These are phyloP conservation scores for Stenogyne calaminthoides DNA, from an alignment of 305 asterid genomes.

Conservation along the genomic window DNA sequence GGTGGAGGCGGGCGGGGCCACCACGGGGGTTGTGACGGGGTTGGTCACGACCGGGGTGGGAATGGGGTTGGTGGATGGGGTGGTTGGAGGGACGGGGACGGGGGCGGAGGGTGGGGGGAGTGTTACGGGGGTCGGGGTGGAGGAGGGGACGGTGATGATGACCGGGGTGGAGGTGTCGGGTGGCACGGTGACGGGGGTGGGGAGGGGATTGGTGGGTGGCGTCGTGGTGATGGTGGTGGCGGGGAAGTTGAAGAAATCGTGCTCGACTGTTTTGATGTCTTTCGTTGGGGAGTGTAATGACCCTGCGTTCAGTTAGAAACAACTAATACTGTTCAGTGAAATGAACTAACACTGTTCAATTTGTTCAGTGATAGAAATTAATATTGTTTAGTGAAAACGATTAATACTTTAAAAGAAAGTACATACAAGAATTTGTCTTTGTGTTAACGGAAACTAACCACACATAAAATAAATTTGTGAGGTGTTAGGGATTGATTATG, in stretches of 20 bases:
- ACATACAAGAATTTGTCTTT: no score
- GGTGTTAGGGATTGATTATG: neutral
- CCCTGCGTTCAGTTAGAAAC: no score
- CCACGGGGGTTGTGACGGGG: conserved; percentile 45
- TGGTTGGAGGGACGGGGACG: neutral
- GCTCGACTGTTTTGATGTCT: no score
- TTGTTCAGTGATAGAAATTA: no score
- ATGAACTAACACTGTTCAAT: no score
- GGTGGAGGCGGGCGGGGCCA: conserved; percentile 43
- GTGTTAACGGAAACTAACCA: neutral
- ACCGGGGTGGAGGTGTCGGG: conserved; percentile 37
- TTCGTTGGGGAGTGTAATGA: no score
- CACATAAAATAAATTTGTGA: no score
- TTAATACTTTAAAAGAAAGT: no score
- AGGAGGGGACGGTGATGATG: neutral
- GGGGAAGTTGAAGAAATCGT: conserved; percentile 32
- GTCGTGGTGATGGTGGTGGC: neutral
- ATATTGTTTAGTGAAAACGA: no score
- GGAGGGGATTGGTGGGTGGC: neutral
- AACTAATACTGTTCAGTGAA: no score
- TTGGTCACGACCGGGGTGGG: conserved; percentile 41
- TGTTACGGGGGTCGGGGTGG: neutral
- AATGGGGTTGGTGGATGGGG: conserved; percentile 13
- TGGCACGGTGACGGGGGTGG: conserved; percentile 25
- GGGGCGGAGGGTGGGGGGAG: conserved; percentile 32